phyloP scores from a whole-genome alignment of 805 yeast genomes.

The Limtongia smithiae region DNA sequence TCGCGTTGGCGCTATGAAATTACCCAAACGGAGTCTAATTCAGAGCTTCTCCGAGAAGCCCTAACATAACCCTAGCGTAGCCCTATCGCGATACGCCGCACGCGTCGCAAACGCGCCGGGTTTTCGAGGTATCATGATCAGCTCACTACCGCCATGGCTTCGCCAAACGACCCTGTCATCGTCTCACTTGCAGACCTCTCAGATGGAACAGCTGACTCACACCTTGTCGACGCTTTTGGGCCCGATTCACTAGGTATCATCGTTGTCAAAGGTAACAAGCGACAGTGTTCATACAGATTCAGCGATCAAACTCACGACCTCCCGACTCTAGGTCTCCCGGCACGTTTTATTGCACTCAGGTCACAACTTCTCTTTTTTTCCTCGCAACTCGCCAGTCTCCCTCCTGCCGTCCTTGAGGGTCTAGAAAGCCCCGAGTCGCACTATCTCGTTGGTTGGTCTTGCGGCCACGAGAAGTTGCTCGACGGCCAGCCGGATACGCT shows the following conservation, averaged over 20 bases:
- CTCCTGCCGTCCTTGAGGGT: neutral
- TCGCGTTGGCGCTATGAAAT: no score
- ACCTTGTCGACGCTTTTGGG: conserved; percentile 50
- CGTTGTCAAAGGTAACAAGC: conserved; percentile 39
- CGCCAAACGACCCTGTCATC: conserved; percentile 3
- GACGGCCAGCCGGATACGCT: conserved; percentile 46
- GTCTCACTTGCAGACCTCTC: conserved; percentile 9
- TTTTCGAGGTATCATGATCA: no score
- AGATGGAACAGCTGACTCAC: conserved; percentile 36
- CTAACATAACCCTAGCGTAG: no score
- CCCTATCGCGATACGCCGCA: no score
- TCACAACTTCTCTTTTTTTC: conserved; percentile 43
- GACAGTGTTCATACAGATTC: no score
- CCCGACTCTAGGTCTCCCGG: conserved; percentile 38
- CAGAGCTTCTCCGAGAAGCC: no score
- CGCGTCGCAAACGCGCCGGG: no score
- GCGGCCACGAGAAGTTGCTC: conserved; percentile 51
- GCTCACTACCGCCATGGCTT: neutral
- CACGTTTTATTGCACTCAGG: conserved; percentile 41
- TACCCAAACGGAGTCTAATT: no score
- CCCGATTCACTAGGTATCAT: conserved; percentile 54
- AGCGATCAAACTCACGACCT: neutral
- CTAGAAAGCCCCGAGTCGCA: conserved; percentile 50
- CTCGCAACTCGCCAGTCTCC: conserved; percentile 33
- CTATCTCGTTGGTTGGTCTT: conserved; percentile 61